These are phyloP conservation scores for Entomortierella lignicola DNA, from an alignment of 192 early-diverging fungal genomes.

Conservation along the genomic window DNA sequence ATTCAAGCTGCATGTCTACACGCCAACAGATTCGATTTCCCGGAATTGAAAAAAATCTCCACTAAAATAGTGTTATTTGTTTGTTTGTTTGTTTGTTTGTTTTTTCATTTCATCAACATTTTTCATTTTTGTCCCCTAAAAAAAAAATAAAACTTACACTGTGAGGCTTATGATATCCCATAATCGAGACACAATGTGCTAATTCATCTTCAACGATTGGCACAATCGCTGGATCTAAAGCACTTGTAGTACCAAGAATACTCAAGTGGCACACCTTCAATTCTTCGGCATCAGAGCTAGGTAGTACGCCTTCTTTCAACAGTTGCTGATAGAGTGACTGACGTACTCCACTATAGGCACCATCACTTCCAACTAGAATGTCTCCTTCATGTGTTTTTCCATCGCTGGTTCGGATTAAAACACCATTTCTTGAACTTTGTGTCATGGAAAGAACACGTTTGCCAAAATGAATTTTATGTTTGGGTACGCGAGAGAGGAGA, in stretches of 20 bases:
- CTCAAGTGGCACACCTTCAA: slow-evolving; percentile 29
- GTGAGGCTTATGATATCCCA: neutral
- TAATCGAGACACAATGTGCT: neutral
- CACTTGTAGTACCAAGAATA: slow-evolving; percentile 13
- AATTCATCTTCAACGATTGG: neutral
- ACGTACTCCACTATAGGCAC: slow-evolving; percentile 20
- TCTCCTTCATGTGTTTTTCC: slow-evolving; percentile 14
- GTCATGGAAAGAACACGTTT: slow-evolving; percentile 11
- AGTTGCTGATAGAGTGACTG: slow-evolving; percentile 20
- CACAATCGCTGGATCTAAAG: no score
- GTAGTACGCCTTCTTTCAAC: neutral
- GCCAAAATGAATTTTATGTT: slow-evolving; percentile 9
- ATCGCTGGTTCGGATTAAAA: slow-evolving; percentile 16
- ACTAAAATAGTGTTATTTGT: no score
- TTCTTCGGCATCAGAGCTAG: slow-evolving; percentile 10
- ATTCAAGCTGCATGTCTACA: slow-evolving; percentile 8
- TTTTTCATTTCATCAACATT: no score
- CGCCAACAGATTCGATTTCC: slow-evolving; percentile 20
- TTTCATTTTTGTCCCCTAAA: no score
- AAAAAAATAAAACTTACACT: neutral
- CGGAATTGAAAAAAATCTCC: slow-evolving; percentile 3
- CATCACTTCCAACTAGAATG: slow-evolving; percentile 23
- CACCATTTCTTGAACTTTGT: neutral
- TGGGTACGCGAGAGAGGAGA: neutral
- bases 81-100: no score